phyloP scores from a whole-genome alignment of 1,284 basidiomycete genomes.

The Trichosporon sp. region DNA sequence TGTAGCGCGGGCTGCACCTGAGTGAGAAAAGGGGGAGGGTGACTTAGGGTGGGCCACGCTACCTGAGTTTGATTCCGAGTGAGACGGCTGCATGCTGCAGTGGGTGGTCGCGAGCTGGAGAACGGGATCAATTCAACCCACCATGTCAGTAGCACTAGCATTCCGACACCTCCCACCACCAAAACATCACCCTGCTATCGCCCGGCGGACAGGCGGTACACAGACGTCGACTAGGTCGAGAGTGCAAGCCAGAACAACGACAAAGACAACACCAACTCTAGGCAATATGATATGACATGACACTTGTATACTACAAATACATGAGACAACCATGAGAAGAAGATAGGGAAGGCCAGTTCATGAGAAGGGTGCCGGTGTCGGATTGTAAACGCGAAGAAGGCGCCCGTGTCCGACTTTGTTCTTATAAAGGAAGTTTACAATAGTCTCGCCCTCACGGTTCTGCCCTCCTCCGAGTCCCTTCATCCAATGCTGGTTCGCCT shows the following conservation, averaged over 20 bases:
- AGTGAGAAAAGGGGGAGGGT: not conserved
- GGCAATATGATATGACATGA: not conserved
- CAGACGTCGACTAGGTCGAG: no score
- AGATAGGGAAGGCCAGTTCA: not conserved
- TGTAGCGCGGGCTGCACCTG: no score
- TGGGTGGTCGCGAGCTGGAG: not conserved
- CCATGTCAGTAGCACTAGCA: not conserved
- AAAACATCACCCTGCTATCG: not conserved
- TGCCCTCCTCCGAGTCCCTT: conserved; percentile 45
- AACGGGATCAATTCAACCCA: not conserved
- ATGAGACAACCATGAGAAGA: not conserved
- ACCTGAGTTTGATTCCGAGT: not conserved
- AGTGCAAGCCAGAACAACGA: no score
- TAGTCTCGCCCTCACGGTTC: conserved; percentile 46
- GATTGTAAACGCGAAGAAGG: conserved; percentile 41
- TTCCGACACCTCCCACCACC: no score
- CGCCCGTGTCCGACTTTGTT: conserved; percentile 46
- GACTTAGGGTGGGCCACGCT: not conserved
- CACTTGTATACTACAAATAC: not conserved
- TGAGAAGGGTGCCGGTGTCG: conserved; percentile 17
- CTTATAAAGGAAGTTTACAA: conserved; percentile 47
- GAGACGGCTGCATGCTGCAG: no score
- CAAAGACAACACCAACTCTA: no score
- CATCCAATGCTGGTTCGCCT: conserved; percentile 45
- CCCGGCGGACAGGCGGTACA: no score